Base-by-base conservation (phyloP, 495 filamentous ascomycete genomes). In the Penicillium lividum region DNA sequence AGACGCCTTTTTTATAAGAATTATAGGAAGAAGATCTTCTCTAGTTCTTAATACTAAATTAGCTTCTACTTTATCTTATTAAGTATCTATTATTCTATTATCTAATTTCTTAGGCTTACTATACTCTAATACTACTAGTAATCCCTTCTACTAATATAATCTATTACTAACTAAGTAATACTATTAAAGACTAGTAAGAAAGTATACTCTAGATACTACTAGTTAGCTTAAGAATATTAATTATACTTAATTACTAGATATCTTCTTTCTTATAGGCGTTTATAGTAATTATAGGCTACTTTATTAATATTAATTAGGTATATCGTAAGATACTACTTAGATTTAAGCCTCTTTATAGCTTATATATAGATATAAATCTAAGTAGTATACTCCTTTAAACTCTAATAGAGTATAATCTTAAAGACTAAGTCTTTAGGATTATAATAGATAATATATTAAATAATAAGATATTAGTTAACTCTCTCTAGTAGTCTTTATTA, bases 241-340 rank as follows among this genome's bases (percentile, higher is more conserved):
- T 66, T 54, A 38, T 28, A 2, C 43, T 65, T 42, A 29, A 64
- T 25, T 64, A n/a, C 49, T 67, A 29, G 64, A 66, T 33, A 9
- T 62, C 49, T 1, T 48, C 49, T 8, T 61, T 61, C 53, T 36
- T 11, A 0, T 38, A 61, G 25, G 40, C 53, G 29, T 69, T 69
- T 60, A 69, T 69, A 13, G 57, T 56, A 6, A 54, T 64, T 3
- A 66, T 55, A 15, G 46, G 60, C 30, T 69, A 66, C 16, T 65
- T 65, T 31, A 34, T 68, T 40, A 33, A 68, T 49, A 0, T n/a
- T 3, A 50, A 68, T 27, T 68, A 33, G 65, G 57, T 55, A 7
- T 69, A 69, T 28, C 51, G 16, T 10, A 46, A 65, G 59, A 13
- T 64, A 4, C 36, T 69, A 10, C 60, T 69, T 61, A 44, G 62